Percentiles rank a stretch among this genome's conserved stretches.
Evolutionary conservation across 2,329 filamentous ascomycete genomes (phyloP).

Genomic region (Cyphellophora attinorum): DNA sequence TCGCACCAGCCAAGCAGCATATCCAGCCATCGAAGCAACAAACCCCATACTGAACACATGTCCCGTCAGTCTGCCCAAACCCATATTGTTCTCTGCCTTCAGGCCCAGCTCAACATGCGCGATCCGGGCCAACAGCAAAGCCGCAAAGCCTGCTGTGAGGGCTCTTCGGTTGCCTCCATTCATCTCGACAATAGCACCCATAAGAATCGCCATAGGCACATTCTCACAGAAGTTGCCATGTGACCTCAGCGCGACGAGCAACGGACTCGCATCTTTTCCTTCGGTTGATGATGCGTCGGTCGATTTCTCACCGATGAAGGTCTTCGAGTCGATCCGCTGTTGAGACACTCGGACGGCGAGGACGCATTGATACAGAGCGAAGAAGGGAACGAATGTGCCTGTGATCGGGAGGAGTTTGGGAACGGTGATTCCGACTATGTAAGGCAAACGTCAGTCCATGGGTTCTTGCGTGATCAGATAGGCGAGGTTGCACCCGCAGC

Average conservation of each 20-base stretch:
- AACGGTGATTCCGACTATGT: conserved; percentile 17
- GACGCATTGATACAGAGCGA: conserved; percentile 31
- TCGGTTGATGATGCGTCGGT: conserved; percentile 8
- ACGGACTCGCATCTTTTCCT: conserved; percentile 9
- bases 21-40: conserved; percentile 19
- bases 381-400: conserved; percentile 20
- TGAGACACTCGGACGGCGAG: conserved; percentile 30
- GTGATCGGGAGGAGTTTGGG: conserved; percentile 21
- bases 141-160: conserved; percentile 28
- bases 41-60: conserved; percentile 19
- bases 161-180: conserved; percentile 31
- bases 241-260: conserved; percentile 27
- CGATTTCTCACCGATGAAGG: conserved; percentile 17
- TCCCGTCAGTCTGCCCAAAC: conserved; percentile 19
- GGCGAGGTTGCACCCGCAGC: too few species aligned
- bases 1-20: conserved; percentile 21
- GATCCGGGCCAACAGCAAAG: conserved; percentile 29
- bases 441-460: too few species aligned
- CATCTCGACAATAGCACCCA: conserved; percentile 33
- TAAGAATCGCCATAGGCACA: conserved; percentile 29
- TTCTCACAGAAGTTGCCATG: conserved; percentile 36
- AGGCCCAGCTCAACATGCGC: conserved; percentile 31
- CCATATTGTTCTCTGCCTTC: conserved; percentile 18
- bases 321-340: conserved; percentile 24
- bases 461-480: too few species aligned